Evolutionary conservation across 768 basidiomycete genomes (phyloP), one percentile per base, ranked within the genome.

Genomic region (Tylopilus felleus): DNA sequence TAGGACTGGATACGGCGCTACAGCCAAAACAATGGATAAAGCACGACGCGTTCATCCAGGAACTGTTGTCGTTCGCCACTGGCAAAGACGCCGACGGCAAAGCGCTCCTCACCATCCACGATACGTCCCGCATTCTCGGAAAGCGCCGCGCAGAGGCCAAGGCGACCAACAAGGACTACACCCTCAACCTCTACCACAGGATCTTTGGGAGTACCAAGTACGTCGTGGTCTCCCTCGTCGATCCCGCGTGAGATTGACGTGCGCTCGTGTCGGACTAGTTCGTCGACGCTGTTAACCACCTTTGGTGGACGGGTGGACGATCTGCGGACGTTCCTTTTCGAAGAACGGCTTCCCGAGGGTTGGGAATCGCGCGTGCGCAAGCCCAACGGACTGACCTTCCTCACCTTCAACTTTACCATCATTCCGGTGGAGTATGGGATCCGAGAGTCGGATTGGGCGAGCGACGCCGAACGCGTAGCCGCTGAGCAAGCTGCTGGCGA

Each of bases 171-270:
- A 74, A 76, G 0, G 76, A 85, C 8, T 92, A 79, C 59, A 74
- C 79, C 5, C 70, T 81, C 2, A 73, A 68, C 45, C 59, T 66
- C 5, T 66, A 74, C 53, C 89, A 90, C 64, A 82, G 78, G 64
- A 59, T 82, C 27, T 90, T 92, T 62, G 85, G 84, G 4, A 82
- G 82, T 47, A 63, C 85, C 33, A 88, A 90, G 88, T 90, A 61
- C 49, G 82, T 74, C 14, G 2, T 41, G n/a, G 4, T 27, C 42
- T 19, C 7, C 4, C n/a, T 27, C 33, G 47, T 47, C 5, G 14
- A 17, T 12, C 2, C 0, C 25, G 0, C 8, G 1, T 17, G 19
- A 19, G 41, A 51, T 25, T 35, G 27, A 51, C 29, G 29, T 42
- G 19, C 8, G 2, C 3, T 17, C 28, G 23, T 40, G 51, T 33